Percentiles rank a stretch among this genome's conserved stretches.
phyloP scores from a whole-genome alignment of 441 rosid species.

The Brassica hybrid region DNA sequence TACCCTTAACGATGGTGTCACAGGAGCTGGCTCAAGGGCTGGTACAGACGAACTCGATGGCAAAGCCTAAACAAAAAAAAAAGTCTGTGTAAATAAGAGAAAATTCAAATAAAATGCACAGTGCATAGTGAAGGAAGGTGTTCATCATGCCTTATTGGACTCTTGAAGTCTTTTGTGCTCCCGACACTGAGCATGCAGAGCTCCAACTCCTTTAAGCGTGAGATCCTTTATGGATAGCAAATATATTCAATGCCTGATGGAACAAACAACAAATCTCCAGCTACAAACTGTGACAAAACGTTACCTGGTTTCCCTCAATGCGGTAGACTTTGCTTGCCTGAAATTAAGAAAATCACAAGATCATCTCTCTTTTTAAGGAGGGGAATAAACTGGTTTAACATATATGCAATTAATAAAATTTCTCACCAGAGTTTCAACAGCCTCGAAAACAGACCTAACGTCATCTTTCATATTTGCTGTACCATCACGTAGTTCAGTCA shows the following conservation, averaged over 20 bases:
- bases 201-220: slow-evolving; percentile 63
- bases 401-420: slow-evolving; percentile 11
- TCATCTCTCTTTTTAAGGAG: not conserved
- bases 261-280: not conserved
- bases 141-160: slow-evolving; percentile 58
- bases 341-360: slow-evolving; percentile 23
- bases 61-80: slow-evolving; percentile 55
- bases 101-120: not conserved
- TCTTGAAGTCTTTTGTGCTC: slow-evolving; percentile 50
- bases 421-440: slow-evolving; percentile 79
- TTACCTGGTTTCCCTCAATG: slow-evolving; percentile 91
- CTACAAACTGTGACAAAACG: slow-evolving; percentile 19
- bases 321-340: slow-evolving; percentile 75
- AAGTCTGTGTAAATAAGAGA: slow-evolving; percentile 2
- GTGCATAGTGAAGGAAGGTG: slow-evolving; percentile 13
- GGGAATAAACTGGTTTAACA: slow-evolving; percentile 8
- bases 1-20: slow-evolving; percentile 73
- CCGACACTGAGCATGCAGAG: slow-evolving; percentile 52
- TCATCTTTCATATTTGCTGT: slow-evolving; percentile 47
- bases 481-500: slow-evolving; percentile 56
- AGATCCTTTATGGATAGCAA: slow-evolving; percentile 48
- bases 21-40: slow-evolving; percentile 51
- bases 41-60: slow-evolving; percentile 51
- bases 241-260: slow-evolving; percentile 13
- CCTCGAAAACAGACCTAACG: slow-evolving; percentile 64